Percentiles rank a stretch among this genome's conserved stretches.
phyloP scores from a whole-genome alignment of 2,329 filamentous ascomycete species.

The Pseudocercospora macadamiae region DNA sequence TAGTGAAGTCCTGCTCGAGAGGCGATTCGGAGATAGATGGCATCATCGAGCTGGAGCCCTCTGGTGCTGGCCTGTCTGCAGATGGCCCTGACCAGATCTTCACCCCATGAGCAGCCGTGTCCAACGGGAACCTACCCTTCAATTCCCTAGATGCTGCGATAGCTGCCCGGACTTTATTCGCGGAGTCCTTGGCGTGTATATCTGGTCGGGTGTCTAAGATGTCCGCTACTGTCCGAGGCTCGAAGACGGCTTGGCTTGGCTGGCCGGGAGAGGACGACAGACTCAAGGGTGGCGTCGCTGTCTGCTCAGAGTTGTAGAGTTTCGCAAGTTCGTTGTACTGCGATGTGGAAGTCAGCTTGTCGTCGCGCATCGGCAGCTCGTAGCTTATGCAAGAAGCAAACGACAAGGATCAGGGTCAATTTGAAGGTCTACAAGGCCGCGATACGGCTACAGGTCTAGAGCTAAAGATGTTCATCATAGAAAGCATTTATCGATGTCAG shows the following conservation, averaged over 20 bases:
- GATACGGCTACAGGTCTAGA: slow-evolving; percentile 55
- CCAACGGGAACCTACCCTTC: slow-evolving; percentile 19
- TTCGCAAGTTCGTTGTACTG: slow-evolving; percentile 41
- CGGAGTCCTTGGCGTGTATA: slow-evolving; percentile 40
- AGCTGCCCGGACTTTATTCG: slow-evolving; percentile 38
- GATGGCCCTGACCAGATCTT: slow-evolving; percentile 39
- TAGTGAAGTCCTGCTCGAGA: slow-evolving; percentile 88
- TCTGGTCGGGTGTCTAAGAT: slow-evolving; percentile 31
- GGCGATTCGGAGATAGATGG: slow-evolving; percentile 45
- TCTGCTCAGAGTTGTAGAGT: slow-evolving; percentile 28
- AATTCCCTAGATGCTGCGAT: slow-evolving; percentile 27
- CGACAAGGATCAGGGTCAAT: slow-evolving; percentile 44
- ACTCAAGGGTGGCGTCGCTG: slow-evolving; percentile 37
- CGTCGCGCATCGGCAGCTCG: neutral
- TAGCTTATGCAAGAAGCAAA: slow-evolving; percentile 6
- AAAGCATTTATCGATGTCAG: slow-evolving; percentile 12
- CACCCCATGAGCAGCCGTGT: slow-evolving; percentile 27
- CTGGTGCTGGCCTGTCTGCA: slow-evolving; percentile 43
- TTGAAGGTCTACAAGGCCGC: slow-evolving; percentile 51
- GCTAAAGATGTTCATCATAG: slow-evolving; percentile 49
- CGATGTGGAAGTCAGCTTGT: slow-evolving; percentile 20
- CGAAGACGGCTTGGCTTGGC: slow-evolving; percentile 15
- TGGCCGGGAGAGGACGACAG: slow-evolving; percentile 37
- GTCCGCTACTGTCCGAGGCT: slow-evolving; percentile 36
- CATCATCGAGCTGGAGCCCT: slow-evolving; percentile 41